A percentile compares a stretch with the other conserved stretches of the same genome.
phyloP scores from a whole-genome alignment of 1,139 yeast genomes.

The Blastobotrys aristatus region DNA sequence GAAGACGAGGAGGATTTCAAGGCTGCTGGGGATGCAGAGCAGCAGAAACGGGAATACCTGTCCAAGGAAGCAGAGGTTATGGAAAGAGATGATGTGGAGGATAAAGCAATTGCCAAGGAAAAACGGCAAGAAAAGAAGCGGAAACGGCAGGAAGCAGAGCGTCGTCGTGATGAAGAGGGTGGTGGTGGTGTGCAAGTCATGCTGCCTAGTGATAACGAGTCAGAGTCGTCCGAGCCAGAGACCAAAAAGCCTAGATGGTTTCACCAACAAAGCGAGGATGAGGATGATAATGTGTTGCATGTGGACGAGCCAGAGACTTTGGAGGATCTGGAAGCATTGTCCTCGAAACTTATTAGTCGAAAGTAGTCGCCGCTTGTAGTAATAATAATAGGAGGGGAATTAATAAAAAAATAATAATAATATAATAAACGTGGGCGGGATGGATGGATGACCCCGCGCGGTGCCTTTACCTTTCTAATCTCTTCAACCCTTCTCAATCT shows the following conservation, averaged over 20 bases:
- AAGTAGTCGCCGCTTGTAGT: too few relatives aligned
- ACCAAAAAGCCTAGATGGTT: slow-evolving; percentile 8
- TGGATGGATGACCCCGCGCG: too few relatives aligned
- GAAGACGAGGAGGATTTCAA: slow-evolving; percentile 86
- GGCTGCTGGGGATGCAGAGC: slow-evolving; percentile 65
- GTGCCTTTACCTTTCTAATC: too few relatives aligned
- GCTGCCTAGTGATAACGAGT: slow-evolving; percentile 6
- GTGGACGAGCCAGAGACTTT: slow-evolving; percentile 83
- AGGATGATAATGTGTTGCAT: slow-evolving; percentile 52
- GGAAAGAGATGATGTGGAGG: slow-evolving; percentile 68
- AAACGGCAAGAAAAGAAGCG: slow-evolving; percentile 88
- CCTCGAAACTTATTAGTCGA: slow-evolving; percentile 49
- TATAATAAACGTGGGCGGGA: too few relatives aligned
- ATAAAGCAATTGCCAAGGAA: slow-evolving; percentile 74
- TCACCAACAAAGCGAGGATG: slow-evolving; percentile 13
- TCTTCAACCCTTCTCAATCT: too few relatives aligned
- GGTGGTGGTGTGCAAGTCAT: slow-evolving; percentile 37
- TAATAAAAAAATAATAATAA: too few relatives aligned
- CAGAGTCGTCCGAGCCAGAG: slow-evolving; percentile 22
- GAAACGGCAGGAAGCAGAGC: slow-evolving; percentile 75
- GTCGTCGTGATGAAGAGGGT: slow-evolving; percentile 39
- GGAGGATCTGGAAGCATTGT: slow-evolving; percentile 90
- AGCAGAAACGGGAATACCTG: slow-evolving; percentile 65
- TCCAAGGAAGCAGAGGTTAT: slow-evolving; percentile 60
- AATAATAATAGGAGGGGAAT: too few relatives aligned